These are phyloP conservation scores for Cystobasidium sp. DNA, from an alignment of 1,284 basidiomycete genomes.

Conservation along the genomic window DNA sequence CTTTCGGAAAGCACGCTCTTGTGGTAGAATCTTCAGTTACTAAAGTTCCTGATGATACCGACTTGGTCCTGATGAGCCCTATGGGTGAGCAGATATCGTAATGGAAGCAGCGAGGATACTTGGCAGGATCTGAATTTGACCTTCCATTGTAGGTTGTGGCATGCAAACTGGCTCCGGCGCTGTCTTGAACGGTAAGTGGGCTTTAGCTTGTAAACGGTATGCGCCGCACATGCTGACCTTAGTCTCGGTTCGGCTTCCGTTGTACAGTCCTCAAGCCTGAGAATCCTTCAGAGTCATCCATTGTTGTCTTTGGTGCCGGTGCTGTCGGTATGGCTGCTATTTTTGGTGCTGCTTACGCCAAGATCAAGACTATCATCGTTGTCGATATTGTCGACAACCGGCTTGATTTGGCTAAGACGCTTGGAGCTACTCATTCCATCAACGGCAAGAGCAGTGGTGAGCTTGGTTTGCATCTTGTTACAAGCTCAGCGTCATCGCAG, in stretches of 20 bases:
- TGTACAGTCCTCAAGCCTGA: conserved; percentile 45
- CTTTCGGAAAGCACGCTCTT: conserved; percentile 49
- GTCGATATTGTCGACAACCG: conserved; percentile 50
- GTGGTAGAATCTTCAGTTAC: conserved; percentile 46
- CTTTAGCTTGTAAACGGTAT: neutral
- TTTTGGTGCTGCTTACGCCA: conserved; percentile 48
- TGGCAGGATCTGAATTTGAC: too few relatives aligned
- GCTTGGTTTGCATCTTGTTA: conserved; percentile 3
- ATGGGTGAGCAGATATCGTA: conserved; percentile 44
- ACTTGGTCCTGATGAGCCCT: conserved; percentile 46
- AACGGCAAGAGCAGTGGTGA: conserved; percentile 40
- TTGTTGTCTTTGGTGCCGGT: conserved; percentile 50
- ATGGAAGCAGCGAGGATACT: too few relatives aligned
- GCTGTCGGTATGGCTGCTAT: conserved; percentile 51
- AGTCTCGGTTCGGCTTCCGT: conserved; percentile 21
- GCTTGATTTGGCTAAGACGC: conserved; percentile 46
- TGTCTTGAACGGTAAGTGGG: conserved; percentile 4
- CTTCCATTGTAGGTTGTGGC: conserved; percentile 6
- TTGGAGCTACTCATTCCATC: conserved; percentile 49
- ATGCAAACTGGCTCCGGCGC: conserved; percentile 36
- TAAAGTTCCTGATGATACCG: conserved; percentile 44
- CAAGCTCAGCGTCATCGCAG: conserved; percentile 12
- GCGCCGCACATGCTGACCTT: neutral
- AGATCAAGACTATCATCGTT: conserved; percentile 49
- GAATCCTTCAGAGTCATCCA: conserved; percentile 6